Evolutionary conservation across 208 protist species (phyloP), one percentile per base, ranked within the genome.

Genomic region (Crithidia thermophila): DNA sequence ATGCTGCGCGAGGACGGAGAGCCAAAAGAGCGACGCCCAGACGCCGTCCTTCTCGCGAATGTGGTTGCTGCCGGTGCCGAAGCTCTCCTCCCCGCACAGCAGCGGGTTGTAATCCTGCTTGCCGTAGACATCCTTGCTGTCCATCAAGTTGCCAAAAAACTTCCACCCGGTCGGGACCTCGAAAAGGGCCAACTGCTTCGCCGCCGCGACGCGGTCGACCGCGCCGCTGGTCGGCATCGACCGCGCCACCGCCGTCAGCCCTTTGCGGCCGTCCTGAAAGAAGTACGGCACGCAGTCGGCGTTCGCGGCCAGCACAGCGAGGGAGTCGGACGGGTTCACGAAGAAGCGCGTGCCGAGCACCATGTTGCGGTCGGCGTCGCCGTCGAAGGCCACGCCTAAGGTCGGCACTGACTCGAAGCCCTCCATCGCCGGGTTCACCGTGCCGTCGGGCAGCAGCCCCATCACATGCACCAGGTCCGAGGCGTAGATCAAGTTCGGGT

Each of bases 101-200:
- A 92, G 79, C 5, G 95, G 86, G 51, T 81, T 89, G 68, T 81
- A 94, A 51, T 95, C 80, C 43, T 50, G 43, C n/a, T 67, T 65
- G 45, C 73, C 67, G 67, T 83, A 91, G 13, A 85, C 67, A 49
- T 79, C 85, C 30, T 71, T 66, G 64, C 89, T 88, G 77, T 99
- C 98, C 97, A 99, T 99, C 21, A 99, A 80, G 77, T 99, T 99
- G 61, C 98, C 98, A 84, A 99, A 99, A 85, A 98, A 99, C 84
- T 99, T 99, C 98, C 98, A 99, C 36, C 98, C 98, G 14, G 97
- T 99, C 20, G 98, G 97, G 18, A 92, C 88, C 63, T 98, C 95
- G 79, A 96, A 98, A 36, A 88, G 72, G 42, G 72, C 57, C 28
- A 98, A 51, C 33, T 76, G 66, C 14, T 94, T 70, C 30, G 55